Percentiles rank a stretch among this genome's conserved stretches.
These are phyloP conservation scores for Prunus campanulata DNA, from an alignment of 306 rosid genomes.

Conservation along the genomic window DNA sequence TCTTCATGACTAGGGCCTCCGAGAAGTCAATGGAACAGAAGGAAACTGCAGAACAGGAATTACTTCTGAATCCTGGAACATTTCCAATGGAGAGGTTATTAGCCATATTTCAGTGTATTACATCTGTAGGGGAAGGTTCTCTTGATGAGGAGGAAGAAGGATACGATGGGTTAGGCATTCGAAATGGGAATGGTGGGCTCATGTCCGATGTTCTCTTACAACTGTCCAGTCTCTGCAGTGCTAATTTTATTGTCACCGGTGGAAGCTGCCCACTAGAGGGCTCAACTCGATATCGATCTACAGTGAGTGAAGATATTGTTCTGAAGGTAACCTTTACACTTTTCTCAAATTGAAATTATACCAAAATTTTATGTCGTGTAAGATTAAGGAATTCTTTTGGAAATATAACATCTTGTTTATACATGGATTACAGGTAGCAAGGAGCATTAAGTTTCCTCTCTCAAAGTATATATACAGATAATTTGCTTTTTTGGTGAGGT, in stretches of 20 bases:
- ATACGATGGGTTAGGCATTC: conserved; percentile 37
- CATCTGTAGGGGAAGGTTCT: conserved; percentile 64
- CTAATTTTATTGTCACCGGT: conserved; percentile 75
- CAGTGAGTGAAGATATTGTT: conserved; percentile 73
- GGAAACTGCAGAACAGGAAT: conserved; percentile 74
- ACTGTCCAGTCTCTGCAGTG: conserved; percentile 87
- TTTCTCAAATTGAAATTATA: not conserved
- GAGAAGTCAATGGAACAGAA: conserved; percentile 62
- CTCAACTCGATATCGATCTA: conserved; percentile 71
- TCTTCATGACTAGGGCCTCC: conserved; percentile 50
- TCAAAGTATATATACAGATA: conserved; percentile 79
- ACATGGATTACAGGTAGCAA: conserved; percentile 66
- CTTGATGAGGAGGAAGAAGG: conserved; percentile 53
- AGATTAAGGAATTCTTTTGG: not conserved
- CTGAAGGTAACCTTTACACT: conserved; percentile 48
- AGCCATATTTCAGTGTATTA: conserved; percentile 87
- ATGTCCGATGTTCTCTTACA: conserved; percentile 86
- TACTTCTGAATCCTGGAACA: conserved; percentile 85
- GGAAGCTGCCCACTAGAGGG: conserved; percentile 89
- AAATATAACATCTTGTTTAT: conserved; percentile 2
- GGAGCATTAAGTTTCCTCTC: conserved; percentile 86
- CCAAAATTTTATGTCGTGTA: not conserved
- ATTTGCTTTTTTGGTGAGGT: conserved; percentile 11
- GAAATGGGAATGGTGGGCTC: conserved; percentile 44
- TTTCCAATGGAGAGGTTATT: conserved; percentile 90